Evolutionary conservation across 2,329 filamentous ascomycete species (phyloP), one percentile per base, ranked within the genome.

Genomic region (Monilinia vaccinii-corymbosi): DNA sequence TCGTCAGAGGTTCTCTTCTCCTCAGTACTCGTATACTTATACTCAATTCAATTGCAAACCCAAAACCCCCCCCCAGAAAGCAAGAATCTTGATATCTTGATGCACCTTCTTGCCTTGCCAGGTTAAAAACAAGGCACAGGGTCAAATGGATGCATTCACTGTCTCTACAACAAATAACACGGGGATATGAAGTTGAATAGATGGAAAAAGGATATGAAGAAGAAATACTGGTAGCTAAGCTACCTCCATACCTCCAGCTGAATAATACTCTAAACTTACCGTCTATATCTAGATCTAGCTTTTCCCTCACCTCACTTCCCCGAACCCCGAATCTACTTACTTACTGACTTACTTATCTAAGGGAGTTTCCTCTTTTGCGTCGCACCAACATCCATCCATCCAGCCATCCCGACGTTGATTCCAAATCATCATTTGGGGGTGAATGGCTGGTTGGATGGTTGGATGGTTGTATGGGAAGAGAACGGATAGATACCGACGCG

Each of bases 111-210:
- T 49, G 42, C 53, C 53, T 56, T 49, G 42, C 53, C 14, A 28
- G 53, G 53, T 48, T 56, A 16, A n/a, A 56, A 56, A n/a, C 42
- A 56, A 48, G 53, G 42, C 34, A 56, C 42, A 56, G 51, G 38
- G 40, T 32, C 38, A 32, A 44, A 53, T 53, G 51, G 32, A 53
- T 44, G 25, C 11, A 53, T 23, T 21, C 40, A 11, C 40, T 21
- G 11, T 23, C n/a, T 21, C 13, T 11, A 44, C 16, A 44, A 21
- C 8, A 21, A 42, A 18, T 21, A 8, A 42, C 5, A n/a, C 16
- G 21, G 1, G 13, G 3, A 36, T 36, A 36, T 36, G 1, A 14
- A 36, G 13, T 14, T 36, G 5, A 14, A 36, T 36, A 36, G 11
- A 44, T 9, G n/a, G 23, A 44, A 21, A n/a, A 44, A 21, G 21